Base-by-base conservation (phyloP, 2,329 filamentous ascomycete genomes). In the Pseudocercospora vitis region DNA sequence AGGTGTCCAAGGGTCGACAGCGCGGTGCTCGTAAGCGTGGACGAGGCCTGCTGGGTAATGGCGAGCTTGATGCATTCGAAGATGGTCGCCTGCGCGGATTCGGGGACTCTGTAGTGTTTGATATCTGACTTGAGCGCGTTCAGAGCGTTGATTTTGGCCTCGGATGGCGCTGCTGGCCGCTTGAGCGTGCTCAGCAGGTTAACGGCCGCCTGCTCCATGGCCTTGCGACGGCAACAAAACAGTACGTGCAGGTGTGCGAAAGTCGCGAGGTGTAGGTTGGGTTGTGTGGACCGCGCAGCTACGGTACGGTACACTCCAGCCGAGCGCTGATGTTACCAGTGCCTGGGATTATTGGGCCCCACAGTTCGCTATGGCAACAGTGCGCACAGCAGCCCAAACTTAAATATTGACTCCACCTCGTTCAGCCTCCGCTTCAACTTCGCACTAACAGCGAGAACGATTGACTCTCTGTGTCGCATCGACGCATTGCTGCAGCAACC, bases 31-130 rank as follows among this genome's bases (percentile, higher is more conserved):
- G 87, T 84, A 57, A 96, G 84, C 16, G 73, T 72, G 28, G 83
- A 82, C 37, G 86, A 86, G 66, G 95, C 88, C 64, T 88, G 86
- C 35, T 89, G 88, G 50, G 79, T 76, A 61, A 92, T 87, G 56
- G 89, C 88, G 49, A 84, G 75, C 59, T 87, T 86, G 65, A 95
- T 79, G 59, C 86, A 88, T 57, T 96, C 90, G 73, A 96, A 95
- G 59, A 96, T 83, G 53, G 83, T 78, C 21, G 83, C 74, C 63
- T 95, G 81, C 65, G 81, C 81, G 50, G 74, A 73, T 61, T 95
- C 89, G 56, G 90, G 89, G 40, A 96, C 89, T 75, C 91, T 91
- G 70, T 88, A 87, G 72, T 95, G 91, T 73, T 96, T 96, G 78
- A 96, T 96, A 70, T 85, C 83, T 37, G 88, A 91, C 74, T 96